Conservation (phyloP, 176 grass and related monocot genomes). For the Carex cristatella region DNA sequence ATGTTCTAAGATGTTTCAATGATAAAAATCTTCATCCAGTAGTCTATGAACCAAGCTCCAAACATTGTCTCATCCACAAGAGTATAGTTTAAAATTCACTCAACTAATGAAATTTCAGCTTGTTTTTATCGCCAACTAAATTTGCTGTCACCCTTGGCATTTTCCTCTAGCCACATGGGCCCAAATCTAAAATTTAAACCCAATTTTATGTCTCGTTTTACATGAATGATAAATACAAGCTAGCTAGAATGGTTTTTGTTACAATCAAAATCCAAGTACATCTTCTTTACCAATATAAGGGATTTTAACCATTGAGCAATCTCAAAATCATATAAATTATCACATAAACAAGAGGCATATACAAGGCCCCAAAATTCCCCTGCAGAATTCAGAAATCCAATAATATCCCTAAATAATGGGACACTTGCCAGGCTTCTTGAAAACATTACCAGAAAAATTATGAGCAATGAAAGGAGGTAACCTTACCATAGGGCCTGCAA, state of each 20-base stretch:
- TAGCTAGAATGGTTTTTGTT: background rate
- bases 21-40: background rate
- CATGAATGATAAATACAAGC: background rate
- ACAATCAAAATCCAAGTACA: background rate
- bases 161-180: background rate
- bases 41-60: background rate
- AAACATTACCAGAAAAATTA: background rate
- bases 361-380: background rate
- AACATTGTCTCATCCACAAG: background rate
- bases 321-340: background rate
- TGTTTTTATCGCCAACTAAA: background rate
- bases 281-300: background rate
- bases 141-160: background rate
- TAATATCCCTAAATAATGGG: background rate
- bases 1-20: background rate
- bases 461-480: background rate
- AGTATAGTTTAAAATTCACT: background rate
- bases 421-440: background rate
- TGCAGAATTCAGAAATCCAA: background rate
- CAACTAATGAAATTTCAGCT: background rate
- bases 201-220: background rate
- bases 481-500: slow-evolving; percentile 50
- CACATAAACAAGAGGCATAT: background rate
- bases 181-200: background rate
- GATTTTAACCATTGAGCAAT: background rate